These are phyloP conservation scores for Lactuca saligna DNA, from an alignment of 129 eudicot species.

Conservation along the genomic window DNA sequence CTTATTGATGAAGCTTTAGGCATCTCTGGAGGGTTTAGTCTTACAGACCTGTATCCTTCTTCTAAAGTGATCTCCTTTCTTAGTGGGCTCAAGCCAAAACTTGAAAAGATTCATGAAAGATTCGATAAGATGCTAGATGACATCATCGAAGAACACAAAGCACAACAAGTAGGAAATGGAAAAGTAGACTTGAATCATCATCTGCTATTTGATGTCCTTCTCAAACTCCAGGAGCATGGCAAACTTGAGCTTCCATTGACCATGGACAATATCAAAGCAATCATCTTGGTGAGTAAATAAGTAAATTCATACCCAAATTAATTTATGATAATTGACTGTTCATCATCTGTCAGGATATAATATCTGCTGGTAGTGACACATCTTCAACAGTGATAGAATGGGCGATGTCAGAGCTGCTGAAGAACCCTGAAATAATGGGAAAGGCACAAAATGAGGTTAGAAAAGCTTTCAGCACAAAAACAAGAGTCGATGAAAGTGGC, in stretches of 20 bases:
- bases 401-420: constrained; percentile 36
- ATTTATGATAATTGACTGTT: too few relatives aligned
- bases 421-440: constrained; percentile 31
- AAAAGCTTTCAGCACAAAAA: constrained; percentile 22
- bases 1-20: constrained; percentile 19
- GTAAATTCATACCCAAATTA: not conserved
- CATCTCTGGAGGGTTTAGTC: constrained; percentile 32
- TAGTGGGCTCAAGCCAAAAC: constrained; percentile 31
- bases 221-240: constrained; percentile 25
- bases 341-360: constrained; percentile 20
- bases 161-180: constrained; percentile 4
- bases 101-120: constrained; percentile 30
- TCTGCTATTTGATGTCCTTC: constrained; percentile 26
- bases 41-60: constrained; percentile 39
- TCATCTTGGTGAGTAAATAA: constrained; percentile 29
- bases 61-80: constrained; percentile 27
- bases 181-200: constrained; percentile 17
- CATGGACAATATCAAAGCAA: constrained; percentile 39
- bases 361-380: constrained; percentile 38
- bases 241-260: constrained; percentile 37
- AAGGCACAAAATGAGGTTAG: constrained; percentile 27
- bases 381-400: constrained; percentile 40
- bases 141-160: constrained; percentile 35
- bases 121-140: constrained; percentile 29
- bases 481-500: constrained; percentile 26